Evolutionary conservation across 495 filamentous ascomycete species (phyloP).

Genomic region (Aspergillus saccharolyticus): DNA sequence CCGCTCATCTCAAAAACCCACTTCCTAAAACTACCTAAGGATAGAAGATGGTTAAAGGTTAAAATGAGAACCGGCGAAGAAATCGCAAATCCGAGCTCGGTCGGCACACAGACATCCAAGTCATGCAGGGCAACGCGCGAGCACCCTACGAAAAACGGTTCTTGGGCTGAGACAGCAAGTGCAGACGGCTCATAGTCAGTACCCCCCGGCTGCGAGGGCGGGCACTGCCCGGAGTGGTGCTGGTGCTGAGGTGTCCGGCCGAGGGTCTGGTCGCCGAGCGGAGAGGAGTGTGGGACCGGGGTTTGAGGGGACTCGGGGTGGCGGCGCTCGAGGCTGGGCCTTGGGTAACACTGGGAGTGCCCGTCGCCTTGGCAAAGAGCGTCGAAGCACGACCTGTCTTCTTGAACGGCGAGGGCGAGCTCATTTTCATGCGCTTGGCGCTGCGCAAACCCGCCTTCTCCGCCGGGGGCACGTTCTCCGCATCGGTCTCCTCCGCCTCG

Average conservation of each 20-base stretch:
- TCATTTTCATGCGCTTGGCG: slow-evolving; percentile 41
- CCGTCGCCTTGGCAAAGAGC: not conserved
- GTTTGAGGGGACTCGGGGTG: slow-evolving; percentile 35
- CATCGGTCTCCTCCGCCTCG: slow-evolving; percentile 31
- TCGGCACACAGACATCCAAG: no score
- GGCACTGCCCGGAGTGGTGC: slow-evolving; percentile 35
- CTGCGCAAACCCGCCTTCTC: slow-evolving; percentile 30
- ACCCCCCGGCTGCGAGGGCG: slow-evolving; percentile 31
- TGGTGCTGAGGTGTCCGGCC: slow-evolving; percentile 13
- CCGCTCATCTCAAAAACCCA: no score
- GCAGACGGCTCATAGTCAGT: slow-evolving; percentile 46
- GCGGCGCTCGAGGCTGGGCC: slow-evolving; percentile 27
- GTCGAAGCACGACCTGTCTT: not conserved
- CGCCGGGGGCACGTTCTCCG: slow-evolving; percentile 40
- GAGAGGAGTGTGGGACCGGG: slow-evolving; percentile 29
- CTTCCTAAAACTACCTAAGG: no score
- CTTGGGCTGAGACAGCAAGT: slow-evolving; percentile 50
- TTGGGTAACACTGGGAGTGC: slow-evolving; percentile 36
- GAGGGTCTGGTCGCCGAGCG: slow-evolving; percentile 25
- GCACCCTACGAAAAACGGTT: slow-evolving; percentile 23
- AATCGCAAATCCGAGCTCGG: no score
- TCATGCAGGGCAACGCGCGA: no score
- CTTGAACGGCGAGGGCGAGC: slow-evolving; percentile 34
- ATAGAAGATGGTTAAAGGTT: no score
- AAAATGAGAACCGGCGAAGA: no score